These are phyloP conservation scores for Phytopythium montanum DNA, from an alignment of 352 stramenopile genomes.

Conservation along the genomic window DNA sequence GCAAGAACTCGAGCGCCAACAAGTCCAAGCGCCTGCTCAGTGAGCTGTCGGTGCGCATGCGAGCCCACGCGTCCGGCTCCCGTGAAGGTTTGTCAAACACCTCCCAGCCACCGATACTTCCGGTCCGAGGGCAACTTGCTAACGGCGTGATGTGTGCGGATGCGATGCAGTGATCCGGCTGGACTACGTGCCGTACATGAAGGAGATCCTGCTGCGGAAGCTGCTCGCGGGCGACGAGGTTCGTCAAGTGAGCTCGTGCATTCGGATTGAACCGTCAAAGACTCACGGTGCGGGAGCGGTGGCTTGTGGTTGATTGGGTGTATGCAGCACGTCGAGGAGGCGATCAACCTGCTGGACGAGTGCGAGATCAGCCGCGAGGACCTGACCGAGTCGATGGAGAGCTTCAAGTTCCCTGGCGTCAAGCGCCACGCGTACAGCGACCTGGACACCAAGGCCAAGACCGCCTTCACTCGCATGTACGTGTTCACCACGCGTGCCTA, in stretches of 20 bases:
- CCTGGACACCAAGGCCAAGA: conserved; percentile 89
- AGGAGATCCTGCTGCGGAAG: conserved; percentile 84
- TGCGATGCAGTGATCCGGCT: conserved; percentile 73
- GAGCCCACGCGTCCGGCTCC: conserved; percentile 77
- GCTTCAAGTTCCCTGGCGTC: conserved; percentile 77
- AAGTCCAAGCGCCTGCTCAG: conserved; percentile 95
- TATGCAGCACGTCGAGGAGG: conserved; percentile 74
- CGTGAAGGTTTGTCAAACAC: conserved; percentile 54
- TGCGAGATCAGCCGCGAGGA: conserved; percentile 98
- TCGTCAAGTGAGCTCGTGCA: conserved; percentile 7
- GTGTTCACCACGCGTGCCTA: conserved; percentile 4
- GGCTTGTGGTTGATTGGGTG: neutral
- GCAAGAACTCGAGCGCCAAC: conserved; percentile 95
- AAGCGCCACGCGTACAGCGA: conserved; percentile 73
- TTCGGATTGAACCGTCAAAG: neutral
- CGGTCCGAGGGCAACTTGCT: conserved; percentile 3
- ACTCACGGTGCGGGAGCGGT: neutral
- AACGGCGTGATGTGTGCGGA: neutral
- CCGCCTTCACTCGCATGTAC: conserved; percentile 91
- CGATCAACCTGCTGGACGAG: conserved; percentile 94
- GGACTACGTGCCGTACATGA: conserved; percentile 89
- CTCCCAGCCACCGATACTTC: neutral
- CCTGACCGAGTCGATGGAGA: conserved; percentile 96
- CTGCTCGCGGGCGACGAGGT: conserved; percentile 74
- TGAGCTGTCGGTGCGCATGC: conserved; percentile 96